Base-by-base conservation (phyloP, 768 basidiomycete genomes). In the Pisolithus microcarpus region DNA sequence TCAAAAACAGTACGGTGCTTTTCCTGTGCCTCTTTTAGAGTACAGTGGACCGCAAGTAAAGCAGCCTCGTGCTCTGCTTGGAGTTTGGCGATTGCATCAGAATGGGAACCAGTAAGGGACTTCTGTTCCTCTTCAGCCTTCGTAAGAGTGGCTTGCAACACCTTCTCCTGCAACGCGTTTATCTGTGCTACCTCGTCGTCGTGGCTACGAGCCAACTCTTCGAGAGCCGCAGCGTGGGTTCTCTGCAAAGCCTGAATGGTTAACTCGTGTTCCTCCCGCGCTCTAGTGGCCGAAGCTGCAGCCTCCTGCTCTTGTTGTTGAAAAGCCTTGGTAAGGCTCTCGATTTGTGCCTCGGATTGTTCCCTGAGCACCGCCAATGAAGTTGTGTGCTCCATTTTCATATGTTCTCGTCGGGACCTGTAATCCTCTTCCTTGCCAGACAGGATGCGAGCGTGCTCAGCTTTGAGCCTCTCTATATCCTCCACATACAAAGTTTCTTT, bases 401-500 rank as follows among this genome's bases (percentile, higher is more conserved):
- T 60, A 38, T 57, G 57, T 49, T 65, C 65, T 18, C 71, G 58
- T 38, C 64, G 56, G 16, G 63, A 51, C 26, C 73, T 65, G 54
- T 85, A 78, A 46, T 85, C 84, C 23, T 82, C 82, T 38, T 78
- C 79, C 61, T 80, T 82, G 43, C 72, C 71, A 19, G 75, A 69
- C 39, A 85, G 60, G 16, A 70, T 61, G 24, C 78, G 71, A 2
- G 71, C 63, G 60, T 91, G 87, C 28, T 86, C 83, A 18, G 74
- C 73, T 63, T 81, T 84, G 38, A 85, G 68, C 48, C 71, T 75
- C 58, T 85, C 82, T 34, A 87, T 60, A 63, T 90, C 82, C 49
- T 84, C 82, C 1, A 72, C 61, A 51, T 84, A 82, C 36, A 79
- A 74, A 7, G 72, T 67, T 58, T 91, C 87, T 66, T 84, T 86